Evolutionary conservation across 148 eudicot species (phyloP).

Genomic region (Fagopyrum esculentum): DNA sequence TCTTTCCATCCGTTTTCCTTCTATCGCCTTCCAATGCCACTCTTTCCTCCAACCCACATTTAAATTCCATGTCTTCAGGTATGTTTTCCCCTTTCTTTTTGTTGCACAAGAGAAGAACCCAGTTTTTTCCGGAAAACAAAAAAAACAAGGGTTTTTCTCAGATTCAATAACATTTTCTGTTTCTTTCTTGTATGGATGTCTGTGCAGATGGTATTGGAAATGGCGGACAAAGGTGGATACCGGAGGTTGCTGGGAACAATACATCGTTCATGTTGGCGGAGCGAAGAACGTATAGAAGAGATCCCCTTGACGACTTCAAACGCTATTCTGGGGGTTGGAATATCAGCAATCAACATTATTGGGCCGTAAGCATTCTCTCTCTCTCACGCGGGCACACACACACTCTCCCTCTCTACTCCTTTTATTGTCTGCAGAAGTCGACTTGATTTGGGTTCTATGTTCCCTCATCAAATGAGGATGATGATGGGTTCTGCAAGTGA

Average conservation of each 20-base stretch:
- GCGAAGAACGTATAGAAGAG: constrained; percentile 39
- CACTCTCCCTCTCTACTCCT: neutral
- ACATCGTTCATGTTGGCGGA: constrained; percentile 44
- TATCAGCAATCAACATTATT: constrained; percentile 33
- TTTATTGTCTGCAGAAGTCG: neutral
- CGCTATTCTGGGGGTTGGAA: constrained; percentile 51
- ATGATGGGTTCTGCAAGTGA: neutral
- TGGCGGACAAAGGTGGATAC: constrained; percentile 10
- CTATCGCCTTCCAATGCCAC: constrained; percentile 8
- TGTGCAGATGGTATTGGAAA: constrained; percentile 8
- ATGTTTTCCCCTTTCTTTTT: neutral
- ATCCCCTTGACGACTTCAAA: constrained; percentile 32
- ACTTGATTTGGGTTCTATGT: neutral
- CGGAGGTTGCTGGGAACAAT: constrained; percentile 3
- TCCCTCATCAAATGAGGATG: neutral
- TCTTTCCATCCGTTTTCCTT: constrained; percentile 5
- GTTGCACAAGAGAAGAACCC: neutral
- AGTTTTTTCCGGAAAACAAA: neutral
- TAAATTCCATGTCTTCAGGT: neutral
- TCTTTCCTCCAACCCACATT: neutral
- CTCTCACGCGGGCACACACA: neutral
- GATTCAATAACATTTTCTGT: neutral
- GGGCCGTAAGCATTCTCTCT: constrained; percentile 25
- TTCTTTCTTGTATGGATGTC: neutral
- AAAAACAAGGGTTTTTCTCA: neutral